Base-by-base conservation (phyloP, 345 rosid genomes). In the Theobroma cacao region DNA sequence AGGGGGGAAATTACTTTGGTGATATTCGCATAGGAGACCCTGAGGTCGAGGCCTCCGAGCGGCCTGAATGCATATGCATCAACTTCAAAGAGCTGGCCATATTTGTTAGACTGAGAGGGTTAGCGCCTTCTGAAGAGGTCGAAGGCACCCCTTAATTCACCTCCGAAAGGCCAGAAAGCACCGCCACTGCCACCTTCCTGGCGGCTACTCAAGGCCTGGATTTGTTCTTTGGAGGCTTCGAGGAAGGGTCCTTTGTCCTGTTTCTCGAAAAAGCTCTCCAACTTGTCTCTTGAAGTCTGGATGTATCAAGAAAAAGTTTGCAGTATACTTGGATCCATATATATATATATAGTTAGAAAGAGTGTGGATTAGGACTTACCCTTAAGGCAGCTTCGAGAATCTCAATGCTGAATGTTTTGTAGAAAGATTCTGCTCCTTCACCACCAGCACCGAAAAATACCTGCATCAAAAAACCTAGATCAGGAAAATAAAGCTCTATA, bases 331-430 rank as follows among this genome's bases (percentile, higher is more conserved):
- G n/a, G n/a, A n/a, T n/a, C n/a, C n/a, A n/a, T n/a, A n/a, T n/a
- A n/a, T n/a, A n/a, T n/a, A n/a, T n/a, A n/a, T n/a, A n/a, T n/a
- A n/a, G n/a, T 17, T 28, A 45, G 14, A 71, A 4, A 28, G 22
- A 71, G 41, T 18, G 20, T 43, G 20, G 20, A 71, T 50, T 6
- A 34, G 28, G 26, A 40, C 72, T 78, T 45, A 86, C 94, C 69
- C 88, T 78, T 1, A 87, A 72, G 67, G 91, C 82, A 13, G 91
- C 82, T 84, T 90, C 91, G 28, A 87, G 90, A 28, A 89, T 80
- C 22, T 86, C 89, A 52, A 73, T 56, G 79, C 92, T 87, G 80
- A 90, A 89, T 62, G 83, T 79, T 1, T 38, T 72, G 80, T 62
- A 82, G 68, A 82, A 78, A 0, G 90, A 89, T 24, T 89, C 81